phyloP scores from a whole-genome alignment of 2,329 filamentous ascomycete species.

The Chalaropsis ovoidea region DNA sequence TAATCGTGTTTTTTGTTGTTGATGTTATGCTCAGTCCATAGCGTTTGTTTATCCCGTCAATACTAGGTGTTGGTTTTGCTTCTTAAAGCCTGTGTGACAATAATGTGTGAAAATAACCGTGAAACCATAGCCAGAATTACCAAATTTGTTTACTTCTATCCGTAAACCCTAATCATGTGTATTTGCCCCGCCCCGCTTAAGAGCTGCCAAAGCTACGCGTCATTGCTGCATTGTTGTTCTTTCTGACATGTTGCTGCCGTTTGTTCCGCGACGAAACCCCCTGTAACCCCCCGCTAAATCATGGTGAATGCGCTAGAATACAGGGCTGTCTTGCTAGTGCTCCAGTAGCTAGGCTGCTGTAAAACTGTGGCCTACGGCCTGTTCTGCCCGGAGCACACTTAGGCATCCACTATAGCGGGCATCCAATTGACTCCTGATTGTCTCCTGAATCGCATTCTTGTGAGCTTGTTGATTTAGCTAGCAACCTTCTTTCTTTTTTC shows the following conservation, averaged over 20 bases:
- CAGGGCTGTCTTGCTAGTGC: neutral
- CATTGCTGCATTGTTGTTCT: conserved; percentile 12
- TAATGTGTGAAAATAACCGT: neutral
- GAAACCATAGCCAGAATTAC: neutral
- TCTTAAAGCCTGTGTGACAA: neutral
- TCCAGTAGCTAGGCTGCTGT: neutral
- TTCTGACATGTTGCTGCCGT: neutral
- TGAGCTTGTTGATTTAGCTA: neutral
- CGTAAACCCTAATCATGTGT: neutral
- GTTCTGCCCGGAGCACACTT: neutral
- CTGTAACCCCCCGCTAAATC: neutral
- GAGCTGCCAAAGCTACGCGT: neutral
- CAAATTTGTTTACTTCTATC: neutral
- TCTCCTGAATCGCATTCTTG: conserved; percentile 15
- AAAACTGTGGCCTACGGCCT: neutral
- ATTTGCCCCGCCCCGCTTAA: neutral
- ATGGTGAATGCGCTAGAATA: neutral
- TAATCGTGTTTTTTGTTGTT: conserved; percentile 11
- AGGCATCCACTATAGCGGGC: neutral
- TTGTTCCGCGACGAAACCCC: neutral
- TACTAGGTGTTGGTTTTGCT: neutral
- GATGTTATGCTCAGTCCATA: conserved; percentile 19
- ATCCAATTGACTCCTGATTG: neutral
- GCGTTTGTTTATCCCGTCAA: neutral
- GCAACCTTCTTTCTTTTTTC: neutral